A percentile compares a stretch with the other conserved stretches of the same genome.
Conservation (phyloP, 345 rosid species). For the Ceriops decandra region DNA sequence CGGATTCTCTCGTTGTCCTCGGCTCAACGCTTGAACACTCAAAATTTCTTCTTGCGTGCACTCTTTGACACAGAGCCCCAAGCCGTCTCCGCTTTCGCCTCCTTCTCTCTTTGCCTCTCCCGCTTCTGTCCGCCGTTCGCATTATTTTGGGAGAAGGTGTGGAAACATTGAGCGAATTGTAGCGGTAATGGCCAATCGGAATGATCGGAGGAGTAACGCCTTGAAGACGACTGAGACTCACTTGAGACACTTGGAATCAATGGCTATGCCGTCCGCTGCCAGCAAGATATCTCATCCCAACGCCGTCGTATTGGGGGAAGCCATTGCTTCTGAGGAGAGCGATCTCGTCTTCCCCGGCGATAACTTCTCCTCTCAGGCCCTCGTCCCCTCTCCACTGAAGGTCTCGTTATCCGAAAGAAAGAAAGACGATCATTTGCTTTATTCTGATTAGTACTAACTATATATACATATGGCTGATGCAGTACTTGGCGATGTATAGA, state of each 20-base stretch:
- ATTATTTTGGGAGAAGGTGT: too few species aligned
- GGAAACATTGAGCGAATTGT: too few species aligned
- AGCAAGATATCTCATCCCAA: slow-evolving; percentile 57
- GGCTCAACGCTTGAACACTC: too few species aligned
- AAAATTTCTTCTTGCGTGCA: too few species aligned
- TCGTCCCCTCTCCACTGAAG: slow-evolving; percentile 72
- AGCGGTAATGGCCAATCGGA: too few species aligned
- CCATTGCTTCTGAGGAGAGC: slow-evolving; percentile 80
- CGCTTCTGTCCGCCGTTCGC: too few species aligned
- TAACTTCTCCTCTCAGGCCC: slow-evolving; percentile 67
- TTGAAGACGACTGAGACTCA: not conserved
- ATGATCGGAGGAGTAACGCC: too few species aligned
- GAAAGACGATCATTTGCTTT: not conserved
- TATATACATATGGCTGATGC: not conserved
- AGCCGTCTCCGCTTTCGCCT: too few species aligned
- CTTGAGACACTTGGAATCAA: slow-evolving; percentile 41
- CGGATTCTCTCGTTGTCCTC: too few species aligned
- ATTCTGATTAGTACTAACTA: not conserved
- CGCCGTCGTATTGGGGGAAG: slow-evolving; percentile 75
- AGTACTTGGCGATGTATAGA: slow-evolving; percentile 89
- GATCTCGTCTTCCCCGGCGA: slow-evolving; percentile 70
- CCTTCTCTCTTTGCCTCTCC: too few species aligned
- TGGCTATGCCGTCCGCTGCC: slow-evolving; percentile 66
- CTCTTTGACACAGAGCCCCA: too few species aligned
- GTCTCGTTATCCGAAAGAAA: slow-evolving; percentile 16